Percentiles rank a stretch among this genome's conserved stretches.
These are phyloP conservation scores for Cytospora mali DNA, from an alignment of 2,329 filamentous ascomycete genomes.

Conservation along the genomic window DNA sequence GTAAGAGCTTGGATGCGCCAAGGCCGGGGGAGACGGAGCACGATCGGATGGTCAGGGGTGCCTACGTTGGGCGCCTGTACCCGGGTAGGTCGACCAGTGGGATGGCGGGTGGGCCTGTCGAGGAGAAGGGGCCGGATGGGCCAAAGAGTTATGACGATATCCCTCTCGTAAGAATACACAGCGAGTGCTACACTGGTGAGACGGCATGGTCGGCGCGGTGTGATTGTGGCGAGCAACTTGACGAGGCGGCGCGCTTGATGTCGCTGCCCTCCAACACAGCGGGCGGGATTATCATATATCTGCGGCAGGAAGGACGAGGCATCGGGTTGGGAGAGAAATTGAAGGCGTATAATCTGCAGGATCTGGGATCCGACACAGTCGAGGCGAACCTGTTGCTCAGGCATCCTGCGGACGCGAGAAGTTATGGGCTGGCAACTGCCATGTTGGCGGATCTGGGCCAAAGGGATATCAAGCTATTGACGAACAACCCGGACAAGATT, in stretches of 20 bases:
- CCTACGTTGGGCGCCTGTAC: constrained; percentile 85
- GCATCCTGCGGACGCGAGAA: constrained; percentile 91
- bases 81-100: constrained; percentile 81
- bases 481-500: constrained; percentile 98
- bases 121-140: constrained; percentile 6
- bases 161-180: constrained; percentile 92
- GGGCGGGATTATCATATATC: constrained; percentile 91
- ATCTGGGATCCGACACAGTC: constrained; percentile 95
- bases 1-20: constrained; percentile 69
- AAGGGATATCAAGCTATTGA: constrained; percentile 76
- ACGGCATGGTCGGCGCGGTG: constrained; percentile 98
- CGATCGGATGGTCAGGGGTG: constrained; percentile 91
- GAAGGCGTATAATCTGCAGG: constrained; percentile 97
- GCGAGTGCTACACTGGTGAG: constrained; percentile 97
- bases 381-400: constrained; percentile 90
- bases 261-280: constrained; percentile 63
- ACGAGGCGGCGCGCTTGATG: constrained; percentile 95
- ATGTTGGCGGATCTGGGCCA: constrained; percentile 89
- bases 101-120: constrained; percentile 46
- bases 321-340: constrained; percentile 95
- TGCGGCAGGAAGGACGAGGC: constrained; percentile 92
- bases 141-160: constrained; percentile 23
- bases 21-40: constrained; percentile 79
- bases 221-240: constrained; percentile 96
- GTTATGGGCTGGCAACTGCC: constrained; percentile 93